These are phyloP conservation scores for Calendula officinalis DNA, from an alignment of 129 eudicot species.

Conservation along the genomic window DNA sequence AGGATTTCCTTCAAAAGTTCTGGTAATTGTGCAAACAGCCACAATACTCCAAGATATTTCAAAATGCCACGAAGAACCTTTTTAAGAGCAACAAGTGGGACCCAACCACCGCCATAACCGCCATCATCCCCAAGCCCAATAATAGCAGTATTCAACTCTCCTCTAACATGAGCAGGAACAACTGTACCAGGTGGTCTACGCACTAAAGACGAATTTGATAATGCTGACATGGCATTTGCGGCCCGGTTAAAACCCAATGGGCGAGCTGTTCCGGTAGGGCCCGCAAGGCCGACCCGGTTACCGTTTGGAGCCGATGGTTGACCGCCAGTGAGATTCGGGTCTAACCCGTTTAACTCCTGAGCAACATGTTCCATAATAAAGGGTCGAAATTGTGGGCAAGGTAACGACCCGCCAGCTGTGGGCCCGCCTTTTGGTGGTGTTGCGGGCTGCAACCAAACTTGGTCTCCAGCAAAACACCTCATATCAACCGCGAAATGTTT, in stretches of 20 bases:
- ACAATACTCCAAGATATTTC: conserved; percentile 92
- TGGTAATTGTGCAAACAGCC: conserved; percentile 99
- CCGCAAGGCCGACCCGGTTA: conserved; percentile 42
- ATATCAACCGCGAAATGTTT: conserved; percentile 94
- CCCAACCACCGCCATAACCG: conserved; percentile 99
- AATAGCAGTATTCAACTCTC: conserved; percentile 91
- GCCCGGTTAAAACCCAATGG: conserved; percentile 62
- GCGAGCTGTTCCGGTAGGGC: conserved; percentile 41
- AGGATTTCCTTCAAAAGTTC: conserved; percentile 91
- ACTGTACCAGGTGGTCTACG: conserved; percentile 78
- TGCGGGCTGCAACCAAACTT: conserved; percentile 99
- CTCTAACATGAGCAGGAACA: conserved; percentile 99
- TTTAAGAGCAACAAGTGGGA: conserved; percentile 94
- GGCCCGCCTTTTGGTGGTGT: conserved; percentile 98
- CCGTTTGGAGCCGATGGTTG: conserved; percentile 62
- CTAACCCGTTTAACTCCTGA: conserved; percentile 93
- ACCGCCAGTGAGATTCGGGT: conserved; percentile 71
- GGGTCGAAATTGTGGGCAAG: conserved; percentile 98
- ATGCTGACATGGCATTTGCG: conserved; percentile 48
- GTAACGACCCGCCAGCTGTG: conserved; percentile 92
- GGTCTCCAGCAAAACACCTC: conserved; percentile 99
- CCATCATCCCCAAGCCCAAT: conserved; percentile 99
- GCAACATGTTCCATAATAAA: conserved; percentile 99
- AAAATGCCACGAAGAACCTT: conserved; percentile 96
- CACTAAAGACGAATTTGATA: conserved; percentile 51